A percentile compares a stretch with the other conserved stretches of the same genome.
phyloP scores from a whole-genome alignment of 2,329 filamentous ascomycete species.

The Coniochaeta sp. region DNA sequence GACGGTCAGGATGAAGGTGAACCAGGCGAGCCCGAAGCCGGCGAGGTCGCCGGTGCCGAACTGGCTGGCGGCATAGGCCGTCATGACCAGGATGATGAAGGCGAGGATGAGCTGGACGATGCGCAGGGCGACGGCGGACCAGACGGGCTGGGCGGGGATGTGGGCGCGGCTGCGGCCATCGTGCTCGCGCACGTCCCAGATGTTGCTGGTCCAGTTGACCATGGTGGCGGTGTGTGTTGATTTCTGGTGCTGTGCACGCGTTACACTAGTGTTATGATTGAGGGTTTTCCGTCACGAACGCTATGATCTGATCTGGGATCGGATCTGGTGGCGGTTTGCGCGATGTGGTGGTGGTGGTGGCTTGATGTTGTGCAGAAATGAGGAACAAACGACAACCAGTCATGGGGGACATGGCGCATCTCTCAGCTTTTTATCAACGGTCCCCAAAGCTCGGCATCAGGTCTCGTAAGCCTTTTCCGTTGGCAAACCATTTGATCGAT shows the following conservation, averaged over 20 bases:
- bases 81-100: slow-evolving; percentile 8
- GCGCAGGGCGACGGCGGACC: slow-evolving; percentile 9
- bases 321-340: neutral
- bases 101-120: slow-evolving; percentile 10
- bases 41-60: slow-evolving; percentile 4
- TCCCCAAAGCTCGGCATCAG: neutral
- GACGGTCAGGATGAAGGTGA: slow-evolving; percentile 12
- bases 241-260: neutral
- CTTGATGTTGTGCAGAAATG: neutral
- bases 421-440: too few species aligned
- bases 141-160: slow-evolving; percentile 10
- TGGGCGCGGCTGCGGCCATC: slow-evolving; percentile 10
- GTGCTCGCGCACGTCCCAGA: slow-evolving; percentile 3
- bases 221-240: too few species aligned
- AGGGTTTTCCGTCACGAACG: neutral
- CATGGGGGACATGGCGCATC: neutral
- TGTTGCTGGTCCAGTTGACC: slow-evolving; percentile 1
- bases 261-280: too few species aligned
- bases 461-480: too few species aligned
- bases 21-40: slow-evolving; percentile 4
- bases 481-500: neutral
- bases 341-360: neutral
- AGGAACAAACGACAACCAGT: neutral
- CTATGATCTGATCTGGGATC: neutral
- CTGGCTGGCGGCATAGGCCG: slow-evolving; percentile 8